Conservation (phyloP, 352 stramenopile species). For the Globisporangium okanoganense region DNA sequence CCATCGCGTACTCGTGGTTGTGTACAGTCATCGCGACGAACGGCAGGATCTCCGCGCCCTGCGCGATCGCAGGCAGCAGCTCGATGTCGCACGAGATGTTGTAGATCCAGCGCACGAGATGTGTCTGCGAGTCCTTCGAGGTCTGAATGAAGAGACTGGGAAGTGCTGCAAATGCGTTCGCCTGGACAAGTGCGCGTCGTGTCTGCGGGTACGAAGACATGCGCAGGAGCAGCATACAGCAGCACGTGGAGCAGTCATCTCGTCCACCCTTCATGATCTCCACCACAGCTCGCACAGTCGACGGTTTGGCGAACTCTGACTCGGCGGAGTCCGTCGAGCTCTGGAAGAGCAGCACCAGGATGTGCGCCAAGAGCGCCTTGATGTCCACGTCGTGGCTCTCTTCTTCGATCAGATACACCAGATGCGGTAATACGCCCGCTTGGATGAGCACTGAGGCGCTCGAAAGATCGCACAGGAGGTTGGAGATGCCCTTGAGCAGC, state of each 20-base stretch:
- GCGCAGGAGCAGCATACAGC: constrained; percentile 50
- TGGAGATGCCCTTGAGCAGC: constrained; percentile 45
- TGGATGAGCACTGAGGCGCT: constrained; percentile 24
- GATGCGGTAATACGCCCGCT: constrained; percentile 23
- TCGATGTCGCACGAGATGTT: constrained; percentile 47
- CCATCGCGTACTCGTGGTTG: constrained; percentile 19
- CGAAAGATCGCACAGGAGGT: constrained; percentile 39
- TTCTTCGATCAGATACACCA: constrained; percentile 26
- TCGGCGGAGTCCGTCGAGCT: constrained; percentile 22
- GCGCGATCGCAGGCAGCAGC: constrained; percentile 25
- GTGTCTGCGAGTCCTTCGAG: constrained; percentile 25
- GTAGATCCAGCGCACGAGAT: constrained; percentile 59
- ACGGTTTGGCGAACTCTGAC: constrained; percentile 27
- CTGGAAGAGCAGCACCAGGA: constrained; percentile 32
- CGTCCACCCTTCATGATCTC: constrained; percentile 17
- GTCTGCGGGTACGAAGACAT: constrained; percentile 46
- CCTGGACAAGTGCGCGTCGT: constrained; percentile 18
- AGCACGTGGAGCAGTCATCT: constrained; percentile 37
- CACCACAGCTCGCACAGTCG: constrained; percentile 18
- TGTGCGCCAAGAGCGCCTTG: constrained; percentile 20
- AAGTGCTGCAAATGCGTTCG: constrained; percentile 16
- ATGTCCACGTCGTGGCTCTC: constrained; percentile 16
- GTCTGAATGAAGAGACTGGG: constrained; percentile 32
- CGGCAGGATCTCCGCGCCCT: constrained; percentile 18
- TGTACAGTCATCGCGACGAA: constrained; percentile 19